Conservation (phyloP, 2,329 filamentous ascomycete species). For the Rutstroemia sp. region DNA sequence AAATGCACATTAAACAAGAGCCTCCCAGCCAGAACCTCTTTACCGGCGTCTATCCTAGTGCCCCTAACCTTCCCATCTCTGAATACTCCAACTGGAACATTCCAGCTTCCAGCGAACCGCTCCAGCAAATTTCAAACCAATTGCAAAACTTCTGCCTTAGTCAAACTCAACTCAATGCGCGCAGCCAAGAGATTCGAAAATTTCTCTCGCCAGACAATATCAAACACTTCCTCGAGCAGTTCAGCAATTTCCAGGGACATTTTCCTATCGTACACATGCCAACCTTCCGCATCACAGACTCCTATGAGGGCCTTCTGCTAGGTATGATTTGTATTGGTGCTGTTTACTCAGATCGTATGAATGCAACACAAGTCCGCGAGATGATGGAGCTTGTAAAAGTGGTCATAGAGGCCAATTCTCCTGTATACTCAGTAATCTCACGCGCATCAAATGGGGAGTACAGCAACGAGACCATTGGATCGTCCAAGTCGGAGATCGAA, state of each 20-base stretch:
- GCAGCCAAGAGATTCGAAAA: slow-evolving; percentile 41
- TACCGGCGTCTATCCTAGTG: slow-evolving; percentile 18
- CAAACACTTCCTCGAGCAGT: slow-evolving; percentile 63
- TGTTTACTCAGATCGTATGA: slow-evolving; percentile 61
- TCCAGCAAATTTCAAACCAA: slow-evolving; percentile 46
- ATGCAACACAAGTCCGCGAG: slow-evolving; percentile 54
- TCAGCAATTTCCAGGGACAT: slow-evolving; percentile 66
- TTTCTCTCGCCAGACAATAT: slow-evolving; percentile 62
- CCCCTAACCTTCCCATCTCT: slow-evolving; percentile 22
- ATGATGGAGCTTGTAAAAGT: slow-evolving; percentile 58
- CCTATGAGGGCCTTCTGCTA: slow-evolving; percentile 59
- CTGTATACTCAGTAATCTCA: slow-evolving; percentile 41
- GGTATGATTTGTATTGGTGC: slow-evolving; percentile 68
- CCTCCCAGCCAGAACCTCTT: slow-evolving; percentile 47
- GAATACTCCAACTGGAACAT: slow-evolving; percentile 34
- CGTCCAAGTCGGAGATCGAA: slow-evolving; percentile 45
- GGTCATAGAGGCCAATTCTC: slow-evolving; percentile 50
- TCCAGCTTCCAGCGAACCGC: slow-evolving; percentile 38
- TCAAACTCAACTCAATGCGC: slow-evolving; percentile 49
- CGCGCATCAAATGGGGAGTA: slow-evolving; percentile 33
- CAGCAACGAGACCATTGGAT: slow-evolving; percentile 32
- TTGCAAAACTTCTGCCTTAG: slow-evolving; percentile 50
- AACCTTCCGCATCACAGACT: slow-evolving; percentile 59
- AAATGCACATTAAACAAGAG: slow-evolving; percentile 63
- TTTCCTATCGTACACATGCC: slow-evolving; percentile 67